These are phyloP conservation scores for Haplosporangium gracile DNA, from an alignment of 192 early-diverging fungal genomes.

Conservation along the genomic window DNA sequence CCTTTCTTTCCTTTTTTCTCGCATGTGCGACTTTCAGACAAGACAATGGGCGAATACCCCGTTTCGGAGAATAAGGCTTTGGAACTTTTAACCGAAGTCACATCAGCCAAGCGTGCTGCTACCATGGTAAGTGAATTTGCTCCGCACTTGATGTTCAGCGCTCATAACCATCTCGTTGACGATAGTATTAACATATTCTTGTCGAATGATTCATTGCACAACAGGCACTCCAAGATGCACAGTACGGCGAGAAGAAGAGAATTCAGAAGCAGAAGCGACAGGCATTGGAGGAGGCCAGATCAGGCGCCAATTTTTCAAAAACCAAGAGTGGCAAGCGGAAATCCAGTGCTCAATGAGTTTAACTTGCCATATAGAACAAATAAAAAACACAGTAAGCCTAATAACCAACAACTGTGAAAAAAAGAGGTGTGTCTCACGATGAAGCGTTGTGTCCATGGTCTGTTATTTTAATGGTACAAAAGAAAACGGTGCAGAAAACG, in stretches of 20 bases:
- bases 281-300: slow-evolving; percentile 40
- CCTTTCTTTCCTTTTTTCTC: background rate
- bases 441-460: background rate
- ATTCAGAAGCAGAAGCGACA: slow-evolving; percentile 73
- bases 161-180: background rate
- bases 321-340: slow-evolving; percentile 28
- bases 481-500: slow-evolving; percentile 14
- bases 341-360: slow-evolving; percentile 8
- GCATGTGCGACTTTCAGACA: slow-evolving; percentile 61
- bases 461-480: slow-evolving; percentile 24
- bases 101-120: slow-evolving; percentile 89
- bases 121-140: slow-evolving; percentile 72
- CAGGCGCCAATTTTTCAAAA: slow-evolving; percentile 20
- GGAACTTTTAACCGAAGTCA: slow-evolving; percentile 87
- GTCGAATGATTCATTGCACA: background rate
- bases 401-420: background rate
- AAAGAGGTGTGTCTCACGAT: background rate
- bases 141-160: background rate
- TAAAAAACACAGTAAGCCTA: background rate
- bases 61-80: slow-evolving; percentile 88
- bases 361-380: slow-evolving; percentile 5
- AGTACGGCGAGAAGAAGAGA: slow-evolving; percentile 66
- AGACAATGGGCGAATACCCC: slow-evolving; percentile 82
- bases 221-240: slow-evolving; percentile 64
- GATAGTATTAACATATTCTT: background rate